Base-by-base conservation (phyloP, 352 stramenopile species). In the Globisporangium cederbergense region DNA sequence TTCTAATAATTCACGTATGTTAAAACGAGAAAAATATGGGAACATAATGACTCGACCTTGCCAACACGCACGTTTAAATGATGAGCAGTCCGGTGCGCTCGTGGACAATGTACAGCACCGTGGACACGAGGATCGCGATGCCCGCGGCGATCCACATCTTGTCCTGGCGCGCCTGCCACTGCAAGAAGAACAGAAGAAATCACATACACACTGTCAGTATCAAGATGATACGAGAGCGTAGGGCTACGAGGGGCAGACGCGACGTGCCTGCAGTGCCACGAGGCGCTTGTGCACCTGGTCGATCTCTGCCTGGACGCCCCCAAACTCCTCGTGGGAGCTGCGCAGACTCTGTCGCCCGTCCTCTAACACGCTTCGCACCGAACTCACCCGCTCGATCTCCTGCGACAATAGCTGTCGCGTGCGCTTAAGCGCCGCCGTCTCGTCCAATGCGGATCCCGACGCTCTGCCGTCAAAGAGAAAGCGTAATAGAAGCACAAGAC, bases 81-180 rank as follows among this genome's bases (percentile, higher is more conserved):
- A 90, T 65, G 28, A 90, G 49, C 16, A 92, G 55, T 13, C 85
- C 85, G 8, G 85, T 91, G 58, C 85, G 85, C 59, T 93, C 78
- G 60, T 93, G 82, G 22, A 91, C 64, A 28, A 93, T 93, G 68
- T 83, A 89, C 7, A 88, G 55, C 49, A 91, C 81, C 0, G 83
- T 91, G 13, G 79, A 80, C 11, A 76, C 57, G 13, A 93, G 69
- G n/a, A 90, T 66, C 1, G 73, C 51, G 45, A 93, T 68, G 20
- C 85, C 83, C 1, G 85, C 81, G 8, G 67, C 79, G 56, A 93
- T 93, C 83, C 85, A 93, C 73, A 93, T 81, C 49, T 78, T 77
- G 64, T 93, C 85, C 62, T 90, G 80, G 9, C 68, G 81, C 13
- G 85, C 81, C 52, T 93, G 85, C 85, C 85, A 93, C 75, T 91